Evolutionary conservation across 129 eudicot genomes (phyloP).

Genomic region (Saposhnikovia divaricata): DNA sequence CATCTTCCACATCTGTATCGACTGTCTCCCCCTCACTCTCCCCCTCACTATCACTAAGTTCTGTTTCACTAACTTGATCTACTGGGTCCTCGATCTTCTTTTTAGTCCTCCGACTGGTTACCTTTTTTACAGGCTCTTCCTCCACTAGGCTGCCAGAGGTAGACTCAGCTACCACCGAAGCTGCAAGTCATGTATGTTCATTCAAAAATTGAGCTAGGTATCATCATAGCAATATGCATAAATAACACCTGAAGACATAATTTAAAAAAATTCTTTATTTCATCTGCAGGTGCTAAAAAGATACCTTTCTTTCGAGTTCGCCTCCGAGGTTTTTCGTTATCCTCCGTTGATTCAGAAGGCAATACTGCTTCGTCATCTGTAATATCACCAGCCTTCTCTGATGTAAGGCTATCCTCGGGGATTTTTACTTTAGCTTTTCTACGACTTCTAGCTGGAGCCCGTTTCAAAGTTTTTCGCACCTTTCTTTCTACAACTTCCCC

Average conservation of each 20-base stretch:
- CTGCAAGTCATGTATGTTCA: neutral
- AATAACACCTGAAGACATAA: neutral
- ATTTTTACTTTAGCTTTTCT: slow-evolving; percentile 38
- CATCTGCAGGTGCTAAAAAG: neutral
- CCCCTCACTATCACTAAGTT: slow-evolving; percentile 42
- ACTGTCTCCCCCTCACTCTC: slow-evolving; percentile 39
- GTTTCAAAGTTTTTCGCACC: slow-evolving; percentile 34
- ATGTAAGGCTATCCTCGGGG: slow-evolving; percentile 27
- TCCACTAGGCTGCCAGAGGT: slow-evolving; percentile 34
- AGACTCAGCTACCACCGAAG: slow-evolving; percentile 22
- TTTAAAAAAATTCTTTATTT: neutral
- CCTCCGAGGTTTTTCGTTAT: slow-evolving; percentile 41
- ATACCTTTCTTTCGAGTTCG: slow-evolving; percentile 68
- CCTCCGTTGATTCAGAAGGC: slow-evolving; percentile 28
- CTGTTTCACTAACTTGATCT: slow-evolving; percentile 42
- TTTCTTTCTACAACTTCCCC: slow-evolving; percentile 43
- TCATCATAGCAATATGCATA: neutral
- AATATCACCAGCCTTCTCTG: slow-evolving; percentile 18
- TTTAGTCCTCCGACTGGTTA: slow-evolving; percentile 56
- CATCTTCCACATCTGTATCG: slow-evolving; percentile 21
- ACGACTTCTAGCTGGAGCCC: slow-evolving; percentile 50
- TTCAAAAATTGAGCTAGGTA: neutral
- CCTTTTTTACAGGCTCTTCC: slow-evolving; percentile 44
- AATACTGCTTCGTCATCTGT: slow-evolving; percentile 24
- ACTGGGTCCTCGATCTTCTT: slow-evolving; percentile 28